Percentiles rank a stretch among this genome's conserved stretches.
Evolutionary conservation across 345 rosid species (phyloP).

Genomic region (Gossypium australe): DNA sequence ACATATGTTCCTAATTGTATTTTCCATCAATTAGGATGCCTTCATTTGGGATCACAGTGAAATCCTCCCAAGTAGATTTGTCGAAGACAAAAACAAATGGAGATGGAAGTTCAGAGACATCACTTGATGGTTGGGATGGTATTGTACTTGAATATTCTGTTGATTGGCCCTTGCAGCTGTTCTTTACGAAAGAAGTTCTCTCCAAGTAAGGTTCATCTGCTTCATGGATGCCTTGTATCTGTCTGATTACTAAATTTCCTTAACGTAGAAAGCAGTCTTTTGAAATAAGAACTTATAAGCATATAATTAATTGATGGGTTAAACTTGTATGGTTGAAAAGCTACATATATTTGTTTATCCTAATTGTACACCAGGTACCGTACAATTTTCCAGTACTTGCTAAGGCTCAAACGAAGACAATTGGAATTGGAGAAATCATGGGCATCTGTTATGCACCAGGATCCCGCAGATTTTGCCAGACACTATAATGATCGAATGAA

Average conservation of each 20-base stretch:
- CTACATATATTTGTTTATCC: constrained; percentile 11
- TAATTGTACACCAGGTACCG: constrained; percentile 52
- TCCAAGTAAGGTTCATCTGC: constrained; percentile 59
- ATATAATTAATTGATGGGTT: constrained; percentile 3
- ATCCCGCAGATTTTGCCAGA: constrained; percentile 69
- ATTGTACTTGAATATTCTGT: constrained; percentile 85
- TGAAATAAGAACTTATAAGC: not conserved
- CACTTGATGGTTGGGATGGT: constrained; percentile 91
- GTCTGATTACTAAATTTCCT: not conserved
- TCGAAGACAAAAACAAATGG: constrained; percentile 41
- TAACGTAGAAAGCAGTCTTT: not conserved
- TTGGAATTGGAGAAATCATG: constrained; percentile 97
- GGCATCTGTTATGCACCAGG: constrained; percentile 99
- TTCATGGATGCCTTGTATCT: constrained; percentile 2
- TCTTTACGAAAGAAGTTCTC: constrained; percentile 91
- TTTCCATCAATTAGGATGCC: constrained; percentile 57
- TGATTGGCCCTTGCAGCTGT: constrained; percentile 94
- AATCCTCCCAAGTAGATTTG: constrained; percentile 58
- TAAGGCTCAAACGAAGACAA: constrained; percentile 83
- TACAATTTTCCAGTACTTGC: constrained; percentile 78
- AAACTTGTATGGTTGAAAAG: not conserved
- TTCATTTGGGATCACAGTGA: constrained; percentile 69
- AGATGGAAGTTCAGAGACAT: constrained; percentile 46
- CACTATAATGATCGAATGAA: constrained; percentile 47
- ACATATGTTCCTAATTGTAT: constrained; percentile 14